These are phyloP conservation scores for Akebia trifoliata DNA, from an alignment of 164 flowering plant species.

Conservation along the genomic window DNA sequence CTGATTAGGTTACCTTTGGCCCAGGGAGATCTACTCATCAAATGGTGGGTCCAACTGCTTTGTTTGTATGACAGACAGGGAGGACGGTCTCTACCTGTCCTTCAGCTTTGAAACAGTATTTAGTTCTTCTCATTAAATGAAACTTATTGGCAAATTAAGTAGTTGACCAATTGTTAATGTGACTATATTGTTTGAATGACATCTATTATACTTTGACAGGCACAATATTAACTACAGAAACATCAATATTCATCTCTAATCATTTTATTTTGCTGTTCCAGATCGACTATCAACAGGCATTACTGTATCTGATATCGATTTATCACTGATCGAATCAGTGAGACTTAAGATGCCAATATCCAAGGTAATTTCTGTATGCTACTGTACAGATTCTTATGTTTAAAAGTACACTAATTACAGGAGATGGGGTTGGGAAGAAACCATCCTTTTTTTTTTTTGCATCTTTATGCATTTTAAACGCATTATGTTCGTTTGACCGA, in stretches of 20 bases:
- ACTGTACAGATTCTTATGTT: not conserved
- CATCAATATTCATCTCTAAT: conserved; percentile 1
- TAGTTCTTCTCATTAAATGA: too few species aligned
- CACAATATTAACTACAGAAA: not conserved
- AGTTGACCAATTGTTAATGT: not conserved
- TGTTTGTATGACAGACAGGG: too few species aligned
- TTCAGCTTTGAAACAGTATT: too few species aligned
- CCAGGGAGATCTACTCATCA: too few species aligned
- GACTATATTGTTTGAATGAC: not conserved
- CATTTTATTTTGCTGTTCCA: conserved; percentile 26
- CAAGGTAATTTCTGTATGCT: conserved; percentile 35
- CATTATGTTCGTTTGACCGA: not conserved
- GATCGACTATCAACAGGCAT: conserved; percentile 76
- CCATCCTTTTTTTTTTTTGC: not conserved
- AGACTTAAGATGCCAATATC: conserved; percentile 75
- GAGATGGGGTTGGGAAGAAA: not conserved
- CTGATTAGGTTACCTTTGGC: too few species aligned
- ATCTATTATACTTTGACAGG: not conserved
- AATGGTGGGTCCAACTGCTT: too few species aligned
- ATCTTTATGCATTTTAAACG: not conserved
- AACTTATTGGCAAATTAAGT: too few species aligned
- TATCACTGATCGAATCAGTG: conserved; percentile 61
- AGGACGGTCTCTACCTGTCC: too few species aligned
- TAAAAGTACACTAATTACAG: not conserved
- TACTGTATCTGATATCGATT: conserved; percentile 79